phyloP scores from a whole-genome alignment of 768 basidiomycete species.

The Lactarius evosmus region DNA sequence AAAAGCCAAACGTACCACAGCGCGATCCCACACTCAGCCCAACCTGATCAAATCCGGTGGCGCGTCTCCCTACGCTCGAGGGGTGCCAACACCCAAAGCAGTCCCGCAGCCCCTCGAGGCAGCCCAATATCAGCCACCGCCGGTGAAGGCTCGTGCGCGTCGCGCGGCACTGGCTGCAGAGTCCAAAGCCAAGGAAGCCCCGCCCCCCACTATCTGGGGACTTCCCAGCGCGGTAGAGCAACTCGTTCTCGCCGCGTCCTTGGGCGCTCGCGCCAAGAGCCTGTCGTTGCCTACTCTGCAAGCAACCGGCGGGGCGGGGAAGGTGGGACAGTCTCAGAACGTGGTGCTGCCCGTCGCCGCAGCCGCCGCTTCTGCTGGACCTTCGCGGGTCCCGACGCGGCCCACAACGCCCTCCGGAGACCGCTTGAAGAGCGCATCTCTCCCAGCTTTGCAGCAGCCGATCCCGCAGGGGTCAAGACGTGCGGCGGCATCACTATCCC shows the following conservation, averaged over 20 bases:
- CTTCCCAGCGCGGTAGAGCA: background rate
- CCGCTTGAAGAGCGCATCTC: background rate
- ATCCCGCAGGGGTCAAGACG: background rate
- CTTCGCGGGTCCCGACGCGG: background rate
- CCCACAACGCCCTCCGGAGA: background rate
- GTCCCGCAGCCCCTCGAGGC: slow-evolving; percentile 12
- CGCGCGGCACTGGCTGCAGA: background rate
- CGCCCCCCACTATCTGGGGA: background rate
- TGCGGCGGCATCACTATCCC: background rate
- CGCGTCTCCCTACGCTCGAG: background rate
- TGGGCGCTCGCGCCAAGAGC: slow-evolving; percentile 1
- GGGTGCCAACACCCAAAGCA: slow-evolving; percentile 5
- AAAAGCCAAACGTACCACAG: background rate
- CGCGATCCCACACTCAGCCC: slow-evolving; percentile 1
- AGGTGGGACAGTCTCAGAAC: background rate
- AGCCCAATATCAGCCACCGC: slow-evolving; percentile 4
- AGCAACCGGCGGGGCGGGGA: background rate
- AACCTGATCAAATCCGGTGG: background rate
- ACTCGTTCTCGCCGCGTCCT: background rate
- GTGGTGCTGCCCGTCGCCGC: background rate
- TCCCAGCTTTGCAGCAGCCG: background rate
- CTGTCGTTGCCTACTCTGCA: background rate
- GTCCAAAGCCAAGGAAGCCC: background rate
- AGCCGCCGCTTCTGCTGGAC: background rate
- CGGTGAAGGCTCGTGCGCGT: slow-evolving; percentile 6